Evolutionary conservation across 2,329 filamentous ascomycete genomes (phyloP).

Genomic region (Aspergillus felis): DNA sequence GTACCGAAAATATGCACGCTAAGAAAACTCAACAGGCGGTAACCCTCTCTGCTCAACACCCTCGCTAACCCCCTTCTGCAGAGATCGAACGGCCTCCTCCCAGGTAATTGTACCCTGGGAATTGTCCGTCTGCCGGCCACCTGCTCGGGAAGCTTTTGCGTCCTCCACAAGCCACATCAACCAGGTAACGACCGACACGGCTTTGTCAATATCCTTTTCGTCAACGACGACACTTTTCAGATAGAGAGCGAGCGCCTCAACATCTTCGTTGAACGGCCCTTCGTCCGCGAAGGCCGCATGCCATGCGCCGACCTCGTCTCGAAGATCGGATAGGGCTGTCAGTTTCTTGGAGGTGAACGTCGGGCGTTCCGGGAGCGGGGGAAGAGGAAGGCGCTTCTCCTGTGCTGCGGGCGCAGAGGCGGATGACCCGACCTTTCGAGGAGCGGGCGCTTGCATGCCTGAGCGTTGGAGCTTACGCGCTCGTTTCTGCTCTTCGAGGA

Average conservation of each 20-base stretch:
- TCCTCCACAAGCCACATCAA: slow-evolving; percentile 40
- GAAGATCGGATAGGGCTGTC: slow-evolving; percentile 58
- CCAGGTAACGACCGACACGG: slow-evolving; percentile 66
- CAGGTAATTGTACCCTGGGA: slow-evolving; percentile 27
- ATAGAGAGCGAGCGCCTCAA: slow-evolving; percentile 70
- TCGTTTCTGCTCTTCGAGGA: slow-evolving; percentile 69
- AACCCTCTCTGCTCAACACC: slow-evolving; percentile 45
- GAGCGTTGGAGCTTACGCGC: slow-evolving; percentile 56
- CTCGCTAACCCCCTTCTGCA: slow-evolving; percentile 41
- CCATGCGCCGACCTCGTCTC: slow-evolving; percentile 74
- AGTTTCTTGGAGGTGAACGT: slow-evolving; percentile 61
- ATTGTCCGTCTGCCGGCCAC: slow-evolving; percentile 15
- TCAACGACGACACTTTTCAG: slow-evolving; percentile 66
- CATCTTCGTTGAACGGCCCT: slow-evolving; percentile 76
- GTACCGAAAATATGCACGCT: slow-evolving; percentile 5
- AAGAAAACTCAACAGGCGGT: slow-evolving; percentile 42
- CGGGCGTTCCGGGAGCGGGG: slow-evolving; percentile 51
- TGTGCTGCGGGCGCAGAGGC: slow-evolving; percentile 7
- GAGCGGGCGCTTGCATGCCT: slow-evolving; percentile 43
- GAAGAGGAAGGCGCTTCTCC: slow-evolving; percentile 34
- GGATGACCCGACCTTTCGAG: slow-evolving; percentile 18
- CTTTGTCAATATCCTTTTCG: slow-evolving; percentile 76
- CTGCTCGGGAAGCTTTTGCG: slow-evolving; percentile 30
- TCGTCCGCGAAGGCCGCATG: slow-evolving; percentile 65
- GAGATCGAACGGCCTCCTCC: slow-evolving; percentile 33